Evolutionary conservation across 805 yeast species (phyloP), one percentile per base, ranked within the genome.

Genomic region (Wickerhamiella qilinensis): DNA sequence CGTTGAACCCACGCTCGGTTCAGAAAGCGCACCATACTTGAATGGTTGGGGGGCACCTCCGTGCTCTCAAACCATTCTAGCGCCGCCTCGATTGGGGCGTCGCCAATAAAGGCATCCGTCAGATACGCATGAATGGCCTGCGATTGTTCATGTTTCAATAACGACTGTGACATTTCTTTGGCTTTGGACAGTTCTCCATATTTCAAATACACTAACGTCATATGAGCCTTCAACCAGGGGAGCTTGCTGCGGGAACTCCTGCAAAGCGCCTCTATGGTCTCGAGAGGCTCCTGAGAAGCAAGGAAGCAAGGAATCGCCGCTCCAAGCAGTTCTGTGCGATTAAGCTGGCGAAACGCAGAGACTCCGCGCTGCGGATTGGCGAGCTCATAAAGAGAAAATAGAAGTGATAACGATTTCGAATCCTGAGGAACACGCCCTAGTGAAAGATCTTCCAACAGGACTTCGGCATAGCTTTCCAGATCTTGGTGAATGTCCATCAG

Each of bases 221-320:
- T 42, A n/a, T 35, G 16, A n/a, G 45, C 42, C 22, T 20, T 20
- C 3, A 37, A 16, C 9, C 40, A 35, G 15, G 32, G 33, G 15
- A 18, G 16, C 28, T 43, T 43, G 19, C 16, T 21, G 36, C 41
- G 33, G n/a, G 38, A 19, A 9, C 31, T 7, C 9, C 25, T 18
- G 29, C 33, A 46, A 3, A 42, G 49, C 3, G 15, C 24, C 24
- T 37, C 41, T 11, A 49, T 40, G 2, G 19, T 33, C 8, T 33
- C 28, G 16, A 49, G 38, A 2, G 52, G 38, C 14, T 34, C 36
- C 6, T 36, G 29, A 1, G 50, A 35, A 25, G 47, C 42, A 14
- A 46, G 41, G 43, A 50, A 32, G 27, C 53, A 47, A n/a, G 47
- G 46, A 12, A 50, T 46, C 3, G 41, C 53, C 6, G 48, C 35